Evolutionary conservation across 2,329 filamentous ascomycete genomes (phyloP).

Genomic region (Trichoderma sp.): DNA sequence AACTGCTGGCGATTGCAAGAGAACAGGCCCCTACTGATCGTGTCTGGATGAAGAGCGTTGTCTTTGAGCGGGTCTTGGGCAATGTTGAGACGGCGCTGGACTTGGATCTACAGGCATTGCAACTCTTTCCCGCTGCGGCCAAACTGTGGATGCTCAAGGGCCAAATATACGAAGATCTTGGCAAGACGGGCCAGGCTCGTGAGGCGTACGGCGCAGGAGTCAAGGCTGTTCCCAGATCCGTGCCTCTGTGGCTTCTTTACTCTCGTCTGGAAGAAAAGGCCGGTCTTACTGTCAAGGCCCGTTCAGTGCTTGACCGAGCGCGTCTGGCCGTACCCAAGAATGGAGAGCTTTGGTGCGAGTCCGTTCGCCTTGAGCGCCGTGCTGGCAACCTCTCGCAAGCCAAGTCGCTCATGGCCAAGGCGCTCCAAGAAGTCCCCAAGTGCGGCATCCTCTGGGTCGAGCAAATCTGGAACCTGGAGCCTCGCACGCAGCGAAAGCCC

Average conservation of each 20-base stretch:
- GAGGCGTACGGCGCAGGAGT: conserved; percentile 89
- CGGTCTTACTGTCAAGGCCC: conserved; percentile 85
- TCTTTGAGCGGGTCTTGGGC: conserved; percentile 84
- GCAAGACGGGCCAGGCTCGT: conserved; percentile 78
- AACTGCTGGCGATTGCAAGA: conserved; percentile 78
- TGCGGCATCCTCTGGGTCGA: conserved; percentile 90
- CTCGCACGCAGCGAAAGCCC: conserved; percentile 88
- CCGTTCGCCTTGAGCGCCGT: conserved; percentile 87
- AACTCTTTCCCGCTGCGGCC: conserved; percentile 78
- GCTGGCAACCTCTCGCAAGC: conserved; percentile 82
- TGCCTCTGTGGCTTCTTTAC: conserved; percentile 87
- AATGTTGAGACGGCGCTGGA: conserved; percentile 81
- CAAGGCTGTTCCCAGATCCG: conserved; percentile 79
- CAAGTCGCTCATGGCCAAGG: conserved; percentile 89
- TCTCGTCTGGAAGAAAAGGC: conserved; percentile 82
- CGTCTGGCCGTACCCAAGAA: conserved; percentile 84
- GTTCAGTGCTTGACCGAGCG: conserved; percentile 89
- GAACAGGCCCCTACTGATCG: conserved; percentile 91
- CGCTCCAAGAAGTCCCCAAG: conserved; percentile 85
- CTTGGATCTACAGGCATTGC: conserved; percentile 81
- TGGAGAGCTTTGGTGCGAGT: conserved; percentile 85
- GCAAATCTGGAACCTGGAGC: conserved; percentile 92
- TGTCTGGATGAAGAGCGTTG: conserved; percentile 95
- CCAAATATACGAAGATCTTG: conserved; percentile 87
- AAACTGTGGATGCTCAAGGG: conserved; percentile 99